Evolutionary conservation across 805 yeast species (phyloP), one percentile per base, ranked within the genome.

Genomic region (Saturnispora halmiae): DNA sequence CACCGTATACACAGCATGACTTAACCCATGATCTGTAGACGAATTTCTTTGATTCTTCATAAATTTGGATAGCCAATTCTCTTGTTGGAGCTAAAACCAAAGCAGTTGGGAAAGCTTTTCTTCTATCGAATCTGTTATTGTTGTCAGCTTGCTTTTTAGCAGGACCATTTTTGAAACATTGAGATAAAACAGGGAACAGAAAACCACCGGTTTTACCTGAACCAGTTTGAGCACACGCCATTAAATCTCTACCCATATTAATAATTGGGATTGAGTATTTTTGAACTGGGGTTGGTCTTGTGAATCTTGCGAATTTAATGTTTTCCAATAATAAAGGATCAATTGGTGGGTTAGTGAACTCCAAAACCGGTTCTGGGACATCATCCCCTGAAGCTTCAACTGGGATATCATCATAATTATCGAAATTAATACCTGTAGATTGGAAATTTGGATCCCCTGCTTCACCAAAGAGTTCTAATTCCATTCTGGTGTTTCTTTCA

Each of bases 171-270:
- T 75, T 69, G 69, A 81, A 92, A 46, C 94, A 83, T 69, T 87
- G 87, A 36, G 95, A 82, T 54, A 92, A 73, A 42, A 92, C 95
- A 49, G 99, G 98, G 83, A 92, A 92, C 61, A 92, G 72, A 75
- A 92, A 92, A 52, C 98, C 99, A 75, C 97, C 98, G 60, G 99
- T 92, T 72, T 92, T 92, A 77, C 99, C 99, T 45, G 97, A 88
- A 56, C 98, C 98, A 3, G 98, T 92, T 45, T 96, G 97, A 1
- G 97, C 96, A 70, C 96, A 85, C 1, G 95, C 96, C 47, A 92
- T 67, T 37, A 92, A 63, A 56, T 90, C 96, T 51, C 95, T 75
- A 22, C 71, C 73, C 35, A 72, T 67, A 34, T 84, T 64, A 22
- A 85, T 66, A 19, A 77, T 67, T 4, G 98, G 96, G 31, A 92